These are phyloP conservation scores for Exserohilum turcica DNA, from an alignment of 2,329 filamentous ascomycete genomes.

Conservation along the genomic window DNA sequence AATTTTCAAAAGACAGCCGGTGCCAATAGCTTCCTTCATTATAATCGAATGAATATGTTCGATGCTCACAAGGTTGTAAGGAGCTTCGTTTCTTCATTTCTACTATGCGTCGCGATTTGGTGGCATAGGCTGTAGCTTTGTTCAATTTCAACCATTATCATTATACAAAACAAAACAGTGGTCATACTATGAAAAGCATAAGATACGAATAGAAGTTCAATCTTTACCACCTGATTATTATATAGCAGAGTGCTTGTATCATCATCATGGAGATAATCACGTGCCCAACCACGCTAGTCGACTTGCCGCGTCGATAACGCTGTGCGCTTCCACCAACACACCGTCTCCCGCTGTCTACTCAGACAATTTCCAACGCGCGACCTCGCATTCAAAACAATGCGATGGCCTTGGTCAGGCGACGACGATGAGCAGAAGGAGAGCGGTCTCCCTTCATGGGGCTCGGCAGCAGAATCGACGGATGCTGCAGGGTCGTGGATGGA, in stretches of 20 bases:
- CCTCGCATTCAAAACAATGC: conserved; percentile 44
- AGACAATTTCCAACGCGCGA: conserved; percentile 14
- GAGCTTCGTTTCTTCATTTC: too few species aligned
- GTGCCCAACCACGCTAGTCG: not conserved
- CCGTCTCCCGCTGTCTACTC: conserved; percentile 1
- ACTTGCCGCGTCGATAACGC: not conserved
- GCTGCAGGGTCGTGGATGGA: conserved; percentile 63
- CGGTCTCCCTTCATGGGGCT: conserved; percentile 35
- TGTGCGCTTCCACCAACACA: not conserved
- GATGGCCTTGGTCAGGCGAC: conserved; percentile 49
- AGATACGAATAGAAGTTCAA: too few species aligned
- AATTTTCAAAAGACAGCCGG: too few species aligned
- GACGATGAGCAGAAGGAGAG: conserved; percentile 38
- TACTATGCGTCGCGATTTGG: not conserved
- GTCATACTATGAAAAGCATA: too few species aligned
- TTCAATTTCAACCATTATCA: not conserved
- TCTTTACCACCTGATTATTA: too few species aligned
- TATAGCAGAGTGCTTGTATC: not conserved
- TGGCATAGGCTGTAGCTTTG: not conserved
- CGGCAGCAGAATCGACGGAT: conserved; percentile 42
- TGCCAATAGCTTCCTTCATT: too few species aligned
- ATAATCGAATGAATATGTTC: too few species aligned
- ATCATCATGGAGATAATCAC: not conserved
- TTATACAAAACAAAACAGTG: not conserved
- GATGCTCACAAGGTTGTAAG: too few species aligned